Base-by-base conservation (phyloP, 257 asterid species). In the Henckelia pumila region DNA sequence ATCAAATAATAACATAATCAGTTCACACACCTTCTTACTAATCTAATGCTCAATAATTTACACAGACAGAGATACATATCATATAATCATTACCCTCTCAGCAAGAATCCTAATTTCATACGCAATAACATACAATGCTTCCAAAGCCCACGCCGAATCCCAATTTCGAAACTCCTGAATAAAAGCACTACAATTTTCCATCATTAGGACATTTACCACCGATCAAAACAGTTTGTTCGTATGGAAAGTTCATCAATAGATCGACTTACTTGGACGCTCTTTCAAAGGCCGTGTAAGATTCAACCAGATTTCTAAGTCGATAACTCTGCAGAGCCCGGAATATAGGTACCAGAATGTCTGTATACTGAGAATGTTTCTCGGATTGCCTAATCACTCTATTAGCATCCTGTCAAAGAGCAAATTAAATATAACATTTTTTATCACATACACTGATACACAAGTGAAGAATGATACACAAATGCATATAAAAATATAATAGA, bases 61-160 rank as follows among this genome's bases (percentile, higher is more conserved):
- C 79, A 23, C 47, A 30, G 8, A 56, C 35, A 37, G 40, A 62
- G 55, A 56, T 29, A 61, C 6, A 55, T 59, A 21, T 44, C 57
- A 62, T 66, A n/a, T 22, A 33, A 52, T 44, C 70, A 82, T 82
- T 80, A 93, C 99, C 85, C 81, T 85, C 81, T 90, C 97, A 28
- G 99, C 96, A 64, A 93, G 91, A 79, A 90, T 74, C 82, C 99
- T 84, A 75, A 89, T 88, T 85, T 93, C 99, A 69, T 83, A 88
- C 35, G 94, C 90, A 44, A 90, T 74, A 25, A 82, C 89, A 64
- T 87, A 90, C 26, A 93, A 76, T 23, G 99, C 88, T 81, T 90
- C 97, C 88, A 93, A 76, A 55, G 95, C 99, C 97, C 99, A 93
- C 8, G 96, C 88, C 4, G 96, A 86, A 71, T 93, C 99, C 96